These are phyloP conservation scores for Puccinia hordei DNA, from an alignment of 1,284 basidiomycete species.

Conservation along the genomic window DNA sequence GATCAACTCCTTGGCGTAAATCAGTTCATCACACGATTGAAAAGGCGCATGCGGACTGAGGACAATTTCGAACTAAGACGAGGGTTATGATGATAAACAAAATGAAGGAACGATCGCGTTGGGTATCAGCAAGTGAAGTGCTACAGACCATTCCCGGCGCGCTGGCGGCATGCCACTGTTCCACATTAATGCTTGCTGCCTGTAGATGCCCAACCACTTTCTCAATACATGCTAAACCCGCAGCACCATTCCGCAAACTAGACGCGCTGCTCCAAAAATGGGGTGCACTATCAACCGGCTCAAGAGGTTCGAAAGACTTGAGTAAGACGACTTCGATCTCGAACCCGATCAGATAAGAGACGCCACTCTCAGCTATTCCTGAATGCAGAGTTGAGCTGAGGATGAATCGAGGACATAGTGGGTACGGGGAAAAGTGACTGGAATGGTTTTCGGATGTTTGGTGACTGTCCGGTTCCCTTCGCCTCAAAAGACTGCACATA, in stretches of 20 bases:
- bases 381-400: slow-evolving; percentile 47
- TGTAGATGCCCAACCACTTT: slow-evolving; percentile 30
- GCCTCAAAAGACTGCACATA: slow-evolving; percentile 41
- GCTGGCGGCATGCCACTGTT: slow-evolving; percentile 48
- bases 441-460: slow-evolving; percentile 3
- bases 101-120: slow-evolving; percentile 9
- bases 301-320: slow-evolving; percentile 25
- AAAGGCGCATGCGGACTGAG: slow-evolving; percentile 48
- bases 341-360: slow-evolving; percentile 48
- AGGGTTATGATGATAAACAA: slow-evolving; percentile 3
- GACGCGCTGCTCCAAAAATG: slow-evolving; percentile 46
- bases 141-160: slow-evolving; percentile 36
- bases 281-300: slow-evolving; percentile 20
- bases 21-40: slow-evolving; percentile 48
- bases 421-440: slow-evolving; percentile 38
- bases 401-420: slow-evolving; percentile 50
- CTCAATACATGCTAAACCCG: slow-evolving; percentile 38
- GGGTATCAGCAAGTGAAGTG: background rate
- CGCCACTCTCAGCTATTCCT: slow-evolving; percentile 39
- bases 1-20: slow-evolving; percentile 46
- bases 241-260: slow-evolving; percentile 31
- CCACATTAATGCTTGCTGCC: slow-evolving; percentile 35
- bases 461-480: slow-evolving; percentile 23
- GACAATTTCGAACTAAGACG: slow-evolving; percentile 41
- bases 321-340: slow-evolving; percentile 47